Base-by-base conservation (phyloP, 2,329 filamentous ascomycete species). In the Aureobasidium melanogenum region DNA sequence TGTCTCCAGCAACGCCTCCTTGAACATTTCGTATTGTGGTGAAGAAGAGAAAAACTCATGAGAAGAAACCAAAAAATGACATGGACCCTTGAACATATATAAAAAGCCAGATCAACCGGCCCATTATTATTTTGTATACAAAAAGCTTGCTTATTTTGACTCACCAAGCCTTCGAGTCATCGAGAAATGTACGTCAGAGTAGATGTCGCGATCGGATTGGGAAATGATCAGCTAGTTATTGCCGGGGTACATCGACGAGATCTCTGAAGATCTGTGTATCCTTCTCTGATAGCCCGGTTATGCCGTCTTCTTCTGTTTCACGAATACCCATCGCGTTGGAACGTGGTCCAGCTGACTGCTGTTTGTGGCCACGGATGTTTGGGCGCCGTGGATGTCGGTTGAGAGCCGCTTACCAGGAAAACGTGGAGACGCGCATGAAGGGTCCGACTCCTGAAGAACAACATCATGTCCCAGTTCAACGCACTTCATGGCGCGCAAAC, bases 1-100 rank as follows among this genome's bases (percentile, higher is more conserved):
- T 7, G 66, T 63, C 5, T 63, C 54, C 7, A 72, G 61, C 17
- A 73, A 64, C 12, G 65, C 61, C 47, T 64, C 39, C 57, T 67
- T 69, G 24, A 63, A 61, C 59, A 61, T 61, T 36, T 47, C 36
- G 14, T 5, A 30, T 38, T 22, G 17, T 58, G 55, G 17, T 22
- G 22, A 15, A 8, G 12, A 7, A 43, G 17, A 12, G 17, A 41
- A 30, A 22, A n/a, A n/a, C n/a, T n/a, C 9, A 15, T 19, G 9
- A 24, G 30, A 28, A 57, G 14, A n/a, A 26, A 44, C 6, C 5
- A 5, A 36, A 28, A 5, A 48, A 15, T 17, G 15, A 2, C 9
- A 46, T n/a, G 30, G 17, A 46, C 43, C 24, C 26, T 58, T 38
- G 44, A 5, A 28, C 1, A 47, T 28, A 47, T 58, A 56, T 56